Evolutionary conservation across 2,329 filamentous ascomycete genomes (phyloP), one percentile per base, ranked within the genome.

Genomic region (Colletotrichum cordylinicola): DNA sequence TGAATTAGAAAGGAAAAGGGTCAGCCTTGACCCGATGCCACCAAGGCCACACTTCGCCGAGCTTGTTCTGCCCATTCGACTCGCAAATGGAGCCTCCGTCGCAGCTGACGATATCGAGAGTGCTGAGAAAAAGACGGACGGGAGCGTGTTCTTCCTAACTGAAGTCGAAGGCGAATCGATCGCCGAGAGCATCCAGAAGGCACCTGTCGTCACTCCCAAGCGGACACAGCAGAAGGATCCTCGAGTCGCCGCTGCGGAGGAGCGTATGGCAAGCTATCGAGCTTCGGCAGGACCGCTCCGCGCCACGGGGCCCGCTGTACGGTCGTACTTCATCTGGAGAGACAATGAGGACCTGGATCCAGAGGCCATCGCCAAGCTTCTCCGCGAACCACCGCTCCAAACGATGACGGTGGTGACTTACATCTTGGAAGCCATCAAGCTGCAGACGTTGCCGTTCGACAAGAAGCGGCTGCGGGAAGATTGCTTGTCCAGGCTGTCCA

Each of bases 1-100:
- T 75, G 88, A 90, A 1, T 86, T 98, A 60, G 93, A 98, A 73
- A 85, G 90, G 66, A 91, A 94, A 79, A 89, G 96, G 18, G 87
- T 91, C 79, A 86, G 87, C 8, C 86, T 98, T 76, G 84, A 91
- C 15, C 95, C 95, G 2, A 89, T 86, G 4, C 96, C 96, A 7
- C 94, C 94, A 5, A 87, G 91, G 8, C 95, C 96, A 1, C 88
- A 90, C 18, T 89, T 92, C 79, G 92, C 91, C 5, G 96, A 98
- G 81, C 86, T 93, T 6, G 88, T 92, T 58, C 80, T 90, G 29
- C 93, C 93, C 0, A 94, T 96, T 70, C 85, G 88, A 18, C 81
- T 93, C 18, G 88, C 88, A 1, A 85, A 89, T 60, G 88, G 87
- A 1, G 74, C 80, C 8, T 76, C 78, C 8, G 73, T 74, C 39